Evolutionary conservation across 306 rosid genomes (phyloP).

Genomic region (Luffa acutangula): DNA sequence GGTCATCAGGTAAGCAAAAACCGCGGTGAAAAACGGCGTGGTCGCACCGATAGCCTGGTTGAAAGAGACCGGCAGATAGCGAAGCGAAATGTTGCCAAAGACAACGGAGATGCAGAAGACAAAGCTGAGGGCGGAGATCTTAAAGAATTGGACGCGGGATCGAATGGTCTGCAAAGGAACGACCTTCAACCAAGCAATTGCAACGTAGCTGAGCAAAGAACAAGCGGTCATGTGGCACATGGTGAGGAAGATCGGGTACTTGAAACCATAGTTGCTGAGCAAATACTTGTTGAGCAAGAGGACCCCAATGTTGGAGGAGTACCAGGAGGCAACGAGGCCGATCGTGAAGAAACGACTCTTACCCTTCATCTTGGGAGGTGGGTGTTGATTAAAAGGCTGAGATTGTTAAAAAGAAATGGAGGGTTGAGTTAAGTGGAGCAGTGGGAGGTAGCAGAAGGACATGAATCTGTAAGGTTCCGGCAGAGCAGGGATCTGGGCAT

Average conservation of each 20-base stretch:
- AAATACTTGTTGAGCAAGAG: constrained; percentile 20
- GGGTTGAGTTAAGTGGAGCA: constrained; percentile 1
- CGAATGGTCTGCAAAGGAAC: constrained; percentile 13
- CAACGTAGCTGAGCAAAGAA: constrained; percentile 16
- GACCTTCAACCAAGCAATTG: constrained; percentile 15
- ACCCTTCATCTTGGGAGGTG: constrained; percentile 11
- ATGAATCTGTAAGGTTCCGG: not conserved
- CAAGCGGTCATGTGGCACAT: constrained; percentile 22
- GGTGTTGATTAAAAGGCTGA: not conserved
- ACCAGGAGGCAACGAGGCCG: constrained; percentile 14
- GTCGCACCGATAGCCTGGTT: constrained; percentile 17
- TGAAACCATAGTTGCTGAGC: constrained; percentile 18
- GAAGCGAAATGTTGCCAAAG: constrained; percentile 17
- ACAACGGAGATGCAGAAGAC: constrained; percentile 21
- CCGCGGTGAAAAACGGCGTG: constrained; percentile 15
- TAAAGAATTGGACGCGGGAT: constrained; percentile 17
- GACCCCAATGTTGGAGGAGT: constrained; percentile 18
- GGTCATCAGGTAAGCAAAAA: constrained; percentile 20
- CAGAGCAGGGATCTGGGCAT: constrained; percentile 3
- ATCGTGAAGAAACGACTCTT: constrained; percentile 13
- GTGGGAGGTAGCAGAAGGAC: constrained; percentile 1
- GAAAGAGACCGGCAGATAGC: constrained; percentile 17
- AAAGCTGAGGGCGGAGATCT: constrained; percentile 19
- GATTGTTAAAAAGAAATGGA: not conserved
- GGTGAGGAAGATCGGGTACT: constrained; percentile 21